phyloP scores from a whole-genome alignment of 2,329 filamentous ascomycete species.

The Elsinoe perseae region DNA sequence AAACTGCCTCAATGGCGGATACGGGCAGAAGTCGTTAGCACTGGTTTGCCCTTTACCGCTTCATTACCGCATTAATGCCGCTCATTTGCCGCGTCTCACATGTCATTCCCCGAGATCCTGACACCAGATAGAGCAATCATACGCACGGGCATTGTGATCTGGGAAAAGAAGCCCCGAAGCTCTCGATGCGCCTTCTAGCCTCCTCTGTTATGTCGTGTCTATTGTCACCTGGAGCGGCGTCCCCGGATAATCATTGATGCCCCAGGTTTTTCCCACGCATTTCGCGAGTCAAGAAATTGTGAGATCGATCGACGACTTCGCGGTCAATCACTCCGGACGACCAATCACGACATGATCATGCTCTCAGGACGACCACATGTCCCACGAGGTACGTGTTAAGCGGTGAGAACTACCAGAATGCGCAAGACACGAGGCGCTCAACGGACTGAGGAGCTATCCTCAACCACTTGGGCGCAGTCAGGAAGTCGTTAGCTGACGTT shows the following conservation, averaged over 20 bases:
- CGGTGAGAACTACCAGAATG: background rate
- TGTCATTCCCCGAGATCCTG: background rate
- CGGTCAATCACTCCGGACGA: background rate
- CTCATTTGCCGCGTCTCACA: conserved; percentile 6
- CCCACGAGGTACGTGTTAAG: background rate
- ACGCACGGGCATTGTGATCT: background rate
- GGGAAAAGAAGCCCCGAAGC: background rate
- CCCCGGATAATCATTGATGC: conserved; percentile 5
- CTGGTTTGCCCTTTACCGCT: background rate
- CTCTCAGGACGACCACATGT: background rate
- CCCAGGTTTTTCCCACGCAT: background rate
- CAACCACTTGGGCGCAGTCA: background rate
- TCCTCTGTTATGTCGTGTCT: background rate
- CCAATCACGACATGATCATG: background rate
- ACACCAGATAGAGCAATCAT: background rate
- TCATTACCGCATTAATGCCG: background rate
- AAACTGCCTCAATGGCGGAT: background rate
- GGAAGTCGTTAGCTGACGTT: background rate
- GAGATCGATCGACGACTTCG: conserved; percentile 6
- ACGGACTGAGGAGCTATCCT: background rate
- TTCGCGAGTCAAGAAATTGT: conserved; percentile 1
- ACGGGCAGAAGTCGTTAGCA: background rate
- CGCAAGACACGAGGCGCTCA: conserved; percentile 3
- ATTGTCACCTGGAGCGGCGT: background rate
- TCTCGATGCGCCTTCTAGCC: background rate